Base-by-base conservation (phyloP, 257 asterid species). In the Asclepias syriaca region DNA sequence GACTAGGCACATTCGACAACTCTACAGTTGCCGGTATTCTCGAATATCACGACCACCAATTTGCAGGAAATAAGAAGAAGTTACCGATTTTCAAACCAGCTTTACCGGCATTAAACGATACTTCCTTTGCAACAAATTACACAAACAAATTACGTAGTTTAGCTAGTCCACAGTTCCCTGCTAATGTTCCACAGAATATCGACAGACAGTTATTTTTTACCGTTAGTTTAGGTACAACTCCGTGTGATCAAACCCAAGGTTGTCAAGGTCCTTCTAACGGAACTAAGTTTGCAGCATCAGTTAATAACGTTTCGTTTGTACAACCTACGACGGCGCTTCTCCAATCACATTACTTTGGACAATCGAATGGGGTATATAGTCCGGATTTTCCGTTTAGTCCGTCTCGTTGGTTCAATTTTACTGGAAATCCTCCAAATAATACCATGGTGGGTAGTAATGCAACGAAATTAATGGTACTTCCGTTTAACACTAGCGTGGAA, bases 201-300 rank as follows among this genome's bases (percentile, higher is more conserved):
- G 84, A 85, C 15, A 81, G 61, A 66, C 81, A 48, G 1, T 87
- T 84, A 49, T 58, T 81, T 49, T 88, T 88, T 87, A 86, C 95
- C 0, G 71, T 85, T 2, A 86, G 90, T 2, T 78, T 88, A 0
- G 90, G 95, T 40, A 83, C 91, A 15, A 82, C 22, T 14, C 89
- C 94, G 0, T 86, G 91, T 67, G 88, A 76, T 50, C 81, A 77
- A 50, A 77, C 72, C 78, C 65, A 70, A 43, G 78, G 84, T 13
- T 88, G 94, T 46, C 87, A 85, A 75, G 91, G 94, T 1, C 94
- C 94, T 9, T 43, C 48, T 6, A 85, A 88, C 22, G 89, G 81
- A 1, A 81, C 87, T 5, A 84, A 78, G 63, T 85, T 85, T 29
- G 78, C 94, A 8, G 91, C 90, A 40, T 74, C 88, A 2, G 21